Base-by-base conservation (phyloP, 768 basidiomycete genomes). In the Polyporus arcularius region DNA sequence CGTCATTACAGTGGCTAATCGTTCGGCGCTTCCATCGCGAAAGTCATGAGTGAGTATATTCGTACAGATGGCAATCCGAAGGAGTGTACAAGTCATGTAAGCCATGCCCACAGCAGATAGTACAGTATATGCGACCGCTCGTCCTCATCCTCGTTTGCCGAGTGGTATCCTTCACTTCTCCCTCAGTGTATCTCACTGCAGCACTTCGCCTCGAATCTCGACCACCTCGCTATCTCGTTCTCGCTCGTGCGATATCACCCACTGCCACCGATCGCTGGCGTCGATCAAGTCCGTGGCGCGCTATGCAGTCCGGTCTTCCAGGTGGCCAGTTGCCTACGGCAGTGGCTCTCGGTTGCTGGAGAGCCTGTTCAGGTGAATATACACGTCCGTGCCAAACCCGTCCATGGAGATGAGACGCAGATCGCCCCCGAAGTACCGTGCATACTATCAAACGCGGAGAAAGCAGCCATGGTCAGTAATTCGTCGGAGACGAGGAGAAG, bases 341-440 rank as follows among this genome's bases (percentile, higher is more conserved):
- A 93, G 73, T 2, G 92, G 92, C 74, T 93, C 92, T 28, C 85
- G 79, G 67, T 88, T 92, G 70, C 89, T 92, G 10, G 90, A 92
- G 15, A 95, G 80, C 49, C 88, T 82, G 71, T 95, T 95, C 54
- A 95, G 76, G 72, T 96, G 94, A 63, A 96, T 94, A 71, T 96
- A 96, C 3, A 95, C 91, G 70, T 96, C 94, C 39, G 92, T 94
- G 10, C 94, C 94, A 70, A 91, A 94, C n/a, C 97, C 96, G 64
- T 99, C 97, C 96, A 99, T 98, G 45, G 94, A 90, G 63, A 99
- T 99, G 57, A 99, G 74, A 16, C 92, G 81, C 31, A 99, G 77
- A 73, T 98, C 96, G 0, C 94, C 92, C 0, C 94, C 96, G 69
- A 98, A 97, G 72, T 97, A 99, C 50, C 96, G 80, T 0, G 96